phyloP scores from a whole-genome alignment of 192 early-diverging fungal genomes.

The Backusella australiensis region DNA sequence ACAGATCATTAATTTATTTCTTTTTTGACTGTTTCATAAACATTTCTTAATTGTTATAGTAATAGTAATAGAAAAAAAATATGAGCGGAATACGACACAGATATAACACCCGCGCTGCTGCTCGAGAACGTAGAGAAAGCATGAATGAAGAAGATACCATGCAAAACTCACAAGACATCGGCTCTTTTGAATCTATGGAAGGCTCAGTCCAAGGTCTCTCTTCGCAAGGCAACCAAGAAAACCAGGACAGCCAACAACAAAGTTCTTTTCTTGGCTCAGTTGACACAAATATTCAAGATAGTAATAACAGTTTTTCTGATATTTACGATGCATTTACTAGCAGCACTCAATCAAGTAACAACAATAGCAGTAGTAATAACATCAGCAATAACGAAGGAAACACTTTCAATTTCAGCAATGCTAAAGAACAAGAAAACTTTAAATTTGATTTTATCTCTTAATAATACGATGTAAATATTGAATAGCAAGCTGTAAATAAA shows the following conservation, averaged over 20 bases:
- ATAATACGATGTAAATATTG: not conserved
- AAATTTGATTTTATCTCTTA: not conserved
- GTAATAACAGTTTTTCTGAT: not conserved
- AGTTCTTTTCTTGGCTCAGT: not conserved
- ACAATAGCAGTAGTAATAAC: not conserved
- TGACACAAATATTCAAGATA: not conserved
- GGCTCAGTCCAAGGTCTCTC: not conserved
- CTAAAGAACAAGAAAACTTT: not conserved
- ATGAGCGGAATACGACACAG: not conserved
- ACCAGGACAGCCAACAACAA: not conserved
- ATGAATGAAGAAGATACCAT: not conserved
- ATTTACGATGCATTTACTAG: not conserved
- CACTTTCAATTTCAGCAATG: not conserved
- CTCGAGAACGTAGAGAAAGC: not conserved
- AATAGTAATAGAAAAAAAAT: not conserved
- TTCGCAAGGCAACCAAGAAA: not conserved
- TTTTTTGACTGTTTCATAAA: not conserved
- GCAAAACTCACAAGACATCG: not conserved
- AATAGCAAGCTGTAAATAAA: not conserved
- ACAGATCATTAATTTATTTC: not conserved
- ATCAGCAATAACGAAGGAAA: not conserved
- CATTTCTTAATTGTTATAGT: not conserved
- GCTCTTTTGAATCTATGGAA: not conserved
- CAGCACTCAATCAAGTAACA: not conserved
- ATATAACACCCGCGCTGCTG: not conserved